These are phyloP conservation scores for Stagonosporopsis tanaceti DNA, from an alignment of 2,329 filamentous ascomycete genomes.

Conservation along the genomic window DNA sequence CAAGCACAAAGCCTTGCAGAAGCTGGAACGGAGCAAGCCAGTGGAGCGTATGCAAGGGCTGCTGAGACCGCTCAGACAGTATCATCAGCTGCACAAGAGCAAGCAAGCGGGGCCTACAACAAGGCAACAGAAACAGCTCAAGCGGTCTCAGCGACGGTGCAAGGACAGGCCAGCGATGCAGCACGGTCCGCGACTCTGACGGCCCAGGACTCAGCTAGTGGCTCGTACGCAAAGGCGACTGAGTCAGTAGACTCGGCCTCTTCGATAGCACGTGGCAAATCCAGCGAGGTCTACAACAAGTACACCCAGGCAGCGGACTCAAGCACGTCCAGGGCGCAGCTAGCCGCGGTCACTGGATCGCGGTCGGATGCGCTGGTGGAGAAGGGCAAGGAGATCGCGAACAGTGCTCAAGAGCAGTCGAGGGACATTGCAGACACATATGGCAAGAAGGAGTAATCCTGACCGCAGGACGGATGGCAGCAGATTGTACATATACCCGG, in stretches of 20 bases:
- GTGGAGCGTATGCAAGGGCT: slow-evolving; percentile 19
- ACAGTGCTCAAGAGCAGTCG: slow-evolving; percentile 23
- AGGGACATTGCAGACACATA: slow-evolving; percentile 23
- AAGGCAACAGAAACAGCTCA: slow-evolving; percentile 25
- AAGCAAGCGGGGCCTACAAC: slow-evolving; percentile 14
- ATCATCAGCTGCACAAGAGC: slow-evolving; percentile 26
- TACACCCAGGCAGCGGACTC: slow-evolving; percentile 17
- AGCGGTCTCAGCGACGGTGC: slow-evolving; percentile 27
- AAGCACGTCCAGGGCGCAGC: slow-evolving; percentile 8
- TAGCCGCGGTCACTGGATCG: slow-evolving; percentile 12
- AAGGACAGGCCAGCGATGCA: slow-evolving; percentile 28
- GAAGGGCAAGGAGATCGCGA: slow-evolving; percentile 31
- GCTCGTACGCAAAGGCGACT: slow-evolving; percentile 24
- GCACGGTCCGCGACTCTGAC: slow-evolving; percentile 13
- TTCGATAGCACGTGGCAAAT: slow-evolving; percentile 27
- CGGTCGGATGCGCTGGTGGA: slow-evolving; percentile 28
- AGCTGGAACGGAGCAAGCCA: slow-evolving; percentile 29
- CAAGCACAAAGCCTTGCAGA: slow-evolving; percentile 28
- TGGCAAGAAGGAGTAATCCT: slow-evolving; percentile 13
- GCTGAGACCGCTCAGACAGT: slow-evolving; percentile 25
- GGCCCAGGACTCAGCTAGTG: slow-evolving; percentile 31
- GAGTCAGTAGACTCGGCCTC: slow-evolving; percentile 29
- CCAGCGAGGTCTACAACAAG: slow-evolving; percentile 21
- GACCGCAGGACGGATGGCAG: neutral
- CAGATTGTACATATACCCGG: slow-evolving; percentile 33